Percentiles rank a stretch among this genome's conserved stretches.
Evolutionary conservation across 2,329 filamentous ascomycete genomes (phyloP).

Genomic region (Penicillium sp.): DNA sequence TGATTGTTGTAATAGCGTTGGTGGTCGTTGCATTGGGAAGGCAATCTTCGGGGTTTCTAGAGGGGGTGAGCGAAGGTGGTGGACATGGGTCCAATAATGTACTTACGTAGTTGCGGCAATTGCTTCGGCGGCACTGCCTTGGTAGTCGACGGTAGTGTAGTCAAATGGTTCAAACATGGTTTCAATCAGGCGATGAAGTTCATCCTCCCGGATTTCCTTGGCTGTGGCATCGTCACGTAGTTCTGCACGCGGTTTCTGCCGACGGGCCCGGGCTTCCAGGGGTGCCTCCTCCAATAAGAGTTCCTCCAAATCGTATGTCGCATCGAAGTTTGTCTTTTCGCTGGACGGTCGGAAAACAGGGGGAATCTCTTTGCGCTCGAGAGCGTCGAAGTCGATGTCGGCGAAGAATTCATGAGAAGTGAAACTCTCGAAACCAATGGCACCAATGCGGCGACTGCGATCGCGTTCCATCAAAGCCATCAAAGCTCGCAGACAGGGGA

Average conservation of each 20-base stretch:
- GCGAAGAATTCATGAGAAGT: constrained; percentile 87
- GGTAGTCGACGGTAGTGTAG: constrained; percentile 80
- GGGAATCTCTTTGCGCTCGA: constrained; percentile 84
- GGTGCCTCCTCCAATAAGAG: constrained; percentile 91
- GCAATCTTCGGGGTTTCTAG: constrained; percentile 41
- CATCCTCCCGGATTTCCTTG: constrained; percentile 91
- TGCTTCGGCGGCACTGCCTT: constrained; percentile 49
- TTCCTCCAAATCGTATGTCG: constrained; percentile 95
- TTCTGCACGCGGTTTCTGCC: constrained; percentile 89
- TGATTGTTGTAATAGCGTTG: constrained; percentile 4
- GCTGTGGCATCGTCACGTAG: constrained; percentile 92
- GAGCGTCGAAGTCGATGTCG: constrained; percentile 74
- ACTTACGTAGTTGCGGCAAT: constrained; percentile 39
- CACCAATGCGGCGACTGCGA: constrained; percentile 77
- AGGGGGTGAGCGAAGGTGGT: constrained; percentile 7
- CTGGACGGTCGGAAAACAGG: constrained; percentile 91
- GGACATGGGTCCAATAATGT: constrained; percentile 1
- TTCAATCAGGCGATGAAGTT: constrained; percentile 92
- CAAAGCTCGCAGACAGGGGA: constrained; percentile 86
- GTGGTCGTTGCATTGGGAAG: constrained; percentile 27
- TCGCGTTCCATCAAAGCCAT: constrained; percentile 79
- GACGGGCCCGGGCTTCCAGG: constrained; percentile 83
- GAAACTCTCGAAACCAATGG: constrained; percentile 77
- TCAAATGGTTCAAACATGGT: constrained; percentile 92
- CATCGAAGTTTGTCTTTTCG: constrained; percentile 98